Percentiles rank a stretch among this genome's conserved stretches.
Conservation (phyloP, 768 basidiomycete genomes). For the Pilatotrama ljubarskyi region DNA sequence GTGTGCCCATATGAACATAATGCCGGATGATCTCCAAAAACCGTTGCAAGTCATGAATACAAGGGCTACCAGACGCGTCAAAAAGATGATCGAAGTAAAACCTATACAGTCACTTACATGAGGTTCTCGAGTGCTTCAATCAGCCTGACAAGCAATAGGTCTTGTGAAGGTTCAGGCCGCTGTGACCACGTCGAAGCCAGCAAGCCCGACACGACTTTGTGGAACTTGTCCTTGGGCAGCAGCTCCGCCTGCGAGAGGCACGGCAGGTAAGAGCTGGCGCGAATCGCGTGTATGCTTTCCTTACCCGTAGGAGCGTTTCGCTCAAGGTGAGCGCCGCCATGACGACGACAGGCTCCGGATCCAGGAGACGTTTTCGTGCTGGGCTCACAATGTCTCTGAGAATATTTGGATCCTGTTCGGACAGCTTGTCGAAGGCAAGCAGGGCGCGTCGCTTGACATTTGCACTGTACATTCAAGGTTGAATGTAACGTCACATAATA, state of each 20-base stretch:
- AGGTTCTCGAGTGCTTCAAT: conserved; percentile 12
- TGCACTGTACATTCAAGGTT: conserved; percentile 38
- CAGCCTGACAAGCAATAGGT: conserved; percentile 19
- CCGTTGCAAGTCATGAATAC: conserved; percentile 11
- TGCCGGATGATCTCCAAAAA: conserved; percentile 20
- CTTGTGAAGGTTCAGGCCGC: conserved; percentile 1
- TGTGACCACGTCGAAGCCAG: conserved; percentile 22
- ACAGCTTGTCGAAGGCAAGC: conserved; percentile 56
- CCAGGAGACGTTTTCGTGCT: conserved; percentile 43
- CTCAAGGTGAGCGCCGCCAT: conserved; percentile 45
- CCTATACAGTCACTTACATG: conserved; percentile 16
- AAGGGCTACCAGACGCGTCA: conserved; percentile 8
- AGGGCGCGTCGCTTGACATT: conserved; percentile 64
- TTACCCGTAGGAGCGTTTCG: conserved; percentile 31
- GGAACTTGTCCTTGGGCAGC: conserved; percentile 22
- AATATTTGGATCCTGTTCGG: conserved; percentile 45
- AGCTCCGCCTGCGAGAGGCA: conserved; percentile 14
- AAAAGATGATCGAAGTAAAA: not conserved
- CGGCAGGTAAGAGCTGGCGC: not conserved
- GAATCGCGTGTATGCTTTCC: conserved; percentile 1
- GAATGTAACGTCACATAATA: not conserved
- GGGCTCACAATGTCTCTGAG: conserved; percentile 43
- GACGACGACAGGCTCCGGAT: conserved; percentile 45
- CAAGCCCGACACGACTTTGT: conserved; percentile 5
- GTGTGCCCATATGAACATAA: not conserved